phyloP scores from a whole-genome alignment of 805 yeast species.

The Candida ascalaphidarum region DNA sequence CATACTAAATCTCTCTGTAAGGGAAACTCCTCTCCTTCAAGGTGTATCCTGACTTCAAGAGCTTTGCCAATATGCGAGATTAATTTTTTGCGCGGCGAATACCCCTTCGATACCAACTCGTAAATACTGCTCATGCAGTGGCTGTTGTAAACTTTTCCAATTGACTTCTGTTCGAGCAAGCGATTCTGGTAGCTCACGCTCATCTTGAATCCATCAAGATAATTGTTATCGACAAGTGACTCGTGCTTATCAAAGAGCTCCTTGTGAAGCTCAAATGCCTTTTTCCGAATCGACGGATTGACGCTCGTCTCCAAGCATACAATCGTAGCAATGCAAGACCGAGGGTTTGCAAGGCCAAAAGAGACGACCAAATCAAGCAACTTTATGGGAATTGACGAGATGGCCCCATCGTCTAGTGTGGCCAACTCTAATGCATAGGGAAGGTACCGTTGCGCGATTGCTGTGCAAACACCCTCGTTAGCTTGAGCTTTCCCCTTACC shows the following conservation, averaged over 20 bases:
- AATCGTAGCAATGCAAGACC: constrained; percentile 57
- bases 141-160: constrained; percentile 11
- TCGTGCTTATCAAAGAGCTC: constrained; percentile 60
- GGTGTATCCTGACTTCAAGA: constrained; percentile 6
- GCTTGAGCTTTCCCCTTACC: constrained; percentile 40
- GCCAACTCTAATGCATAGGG: constrained; percentile 41
- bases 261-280: constrained; percentile 46
- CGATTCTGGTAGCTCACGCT: constrained; percentile 40
- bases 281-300: constrained; percentile 28
- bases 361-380: constrained; percentile 49
- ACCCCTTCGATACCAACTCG: constrained; percentile 29
- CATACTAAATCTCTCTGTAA: constrained; percentile 13
- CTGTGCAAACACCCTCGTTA: constrained; percentile 68
- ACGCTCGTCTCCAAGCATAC: constrained; percentile 60
- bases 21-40: constrained; percentile 4
- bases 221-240: constrained; percentile 57
- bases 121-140: constrained; percentile 31
- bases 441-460: constrained; percentile 58
- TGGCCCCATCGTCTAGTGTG: constrained; percentile 33
- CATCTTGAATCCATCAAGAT: constrained; percentile 51
- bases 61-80: constrained; percentile 16
- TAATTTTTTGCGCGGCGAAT: constrained; percentile 34
- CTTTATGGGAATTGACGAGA: constrained; percentile 43
- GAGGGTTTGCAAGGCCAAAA: constrained; percentile 71
- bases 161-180: too few relatives aligned